Conservation (phyloP, 2,329 filamentous ascomycete genomes). For the Cladophialophora chaetospira region DNA sequence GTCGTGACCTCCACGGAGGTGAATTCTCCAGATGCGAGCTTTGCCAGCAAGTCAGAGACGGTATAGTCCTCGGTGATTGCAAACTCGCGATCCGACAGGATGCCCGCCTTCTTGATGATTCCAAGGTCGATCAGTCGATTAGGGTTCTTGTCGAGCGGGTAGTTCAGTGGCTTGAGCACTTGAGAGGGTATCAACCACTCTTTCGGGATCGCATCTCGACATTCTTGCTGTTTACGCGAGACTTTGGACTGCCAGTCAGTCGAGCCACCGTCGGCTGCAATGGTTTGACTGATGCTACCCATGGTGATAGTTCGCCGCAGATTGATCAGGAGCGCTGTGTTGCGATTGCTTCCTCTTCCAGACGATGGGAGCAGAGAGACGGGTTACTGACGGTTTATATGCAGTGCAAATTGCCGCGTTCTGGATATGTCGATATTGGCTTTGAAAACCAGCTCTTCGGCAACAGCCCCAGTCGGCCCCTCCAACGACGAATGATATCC, state of each 20-base stretch:
- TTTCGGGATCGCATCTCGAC: conserved; percentile 29
- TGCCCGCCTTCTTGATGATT: conserved; percentile 45
- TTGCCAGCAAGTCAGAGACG: conserved; percentile 40
- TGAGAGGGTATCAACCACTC: conserved; percentile 36
- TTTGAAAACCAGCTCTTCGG: no score
- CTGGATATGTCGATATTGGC: no score
- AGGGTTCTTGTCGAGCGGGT: conserved; percentile 26
- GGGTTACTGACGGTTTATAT: no score
- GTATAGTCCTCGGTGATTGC: conserved; percentile 54
- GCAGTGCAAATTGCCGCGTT: no score
- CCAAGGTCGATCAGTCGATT: conserved; percentile 36
- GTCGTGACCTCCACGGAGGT: conserved; percentile 32
- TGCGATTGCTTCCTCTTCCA: no score
- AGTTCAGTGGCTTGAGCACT: conserved; percentile 17
- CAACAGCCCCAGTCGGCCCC: no score
- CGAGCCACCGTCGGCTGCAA: background rate
- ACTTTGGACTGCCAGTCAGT: conserved; percentile 23
- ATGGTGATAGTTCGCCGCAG: conserved; percentile 7
- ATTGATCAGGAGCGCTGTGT: no score
- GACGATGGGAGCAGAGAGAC: no score
- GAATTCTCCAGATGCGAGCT: conserved; percentile 28
- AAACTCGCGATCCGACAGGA: conserved; percentile 49
- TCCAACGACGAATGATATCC: no score
- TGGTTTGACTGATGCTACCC: conserved; percentile 11
- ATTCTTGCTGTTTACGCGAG: conserved; percentile 24